Percentiles rank a stretch among this genome's conserved stretches.
These are phyloP conservation scores for Prunus mume DNA, from an alignment of 306 rosid species.

Conservation along the genomic window DNA sequence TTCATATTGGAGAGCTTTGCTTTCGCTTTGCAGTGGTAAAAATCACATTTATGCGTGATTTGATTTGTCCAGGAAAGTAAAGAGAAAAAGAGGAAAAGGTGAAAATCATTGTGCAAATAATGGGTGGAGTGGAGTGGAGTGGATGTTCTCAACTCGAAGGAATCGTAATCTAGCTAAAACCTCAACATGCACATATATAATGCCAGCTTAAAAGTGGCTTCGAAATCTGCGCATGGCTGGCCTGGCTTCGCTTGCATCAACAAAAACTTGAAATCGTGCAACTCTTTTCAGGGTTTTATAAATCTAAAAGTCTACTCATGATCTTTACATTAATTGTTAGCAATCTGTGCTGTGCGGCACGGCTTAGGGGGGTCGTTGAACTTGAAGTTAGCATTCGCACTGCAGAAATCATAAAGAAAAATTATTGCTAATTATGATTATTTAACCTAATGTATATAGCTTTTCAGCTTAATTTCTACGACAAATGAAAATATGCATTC, in stretches of 20 bases:
- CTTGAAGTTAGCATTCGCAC: no score
- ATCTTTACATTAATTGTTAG: no score
- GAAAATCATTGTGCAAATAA: not conserved
- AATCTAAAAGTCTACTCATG: not conserved
- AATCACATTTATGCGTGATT: constrained; percentile 2
- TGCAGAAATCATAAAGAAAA: not conserved
- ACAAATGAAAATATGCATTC: not conserved
- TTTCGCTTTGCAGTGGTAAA: constrained; percentile 26
- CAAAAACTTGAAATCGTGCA: not conserved
- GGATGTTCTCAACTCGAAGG: not conserved
- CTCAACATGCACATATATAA: not conserved
- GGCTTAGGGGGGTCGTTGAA: no score
- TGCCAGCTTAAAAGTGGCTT: constrained; percentile 36
- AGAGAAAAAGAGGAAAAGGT: not conserved
- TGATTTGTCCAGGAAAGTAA: not conserved
- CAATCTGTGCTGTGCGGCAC: no score
- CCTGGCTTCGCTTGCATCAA: not conserved
- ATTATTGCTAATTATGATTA: not conserved
- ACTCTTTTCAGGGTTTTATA: not conserved
- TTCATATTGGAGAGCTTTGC: not conserved
- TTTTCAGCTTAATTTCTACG: not conserved
- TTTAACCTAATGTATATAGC: not conserved
- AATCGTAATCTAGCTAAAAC: constrained; percentile 16
- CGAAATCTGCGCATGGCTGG: constrained; percentile 2
- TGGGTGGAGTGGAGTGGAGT: not conserved